Evolutionary conservation across 2,329 filamentous ascomycete genomes (phyloP), one percentile per base, ranked within the genome.

Genomic region (Polychaeton citri): DNA sequence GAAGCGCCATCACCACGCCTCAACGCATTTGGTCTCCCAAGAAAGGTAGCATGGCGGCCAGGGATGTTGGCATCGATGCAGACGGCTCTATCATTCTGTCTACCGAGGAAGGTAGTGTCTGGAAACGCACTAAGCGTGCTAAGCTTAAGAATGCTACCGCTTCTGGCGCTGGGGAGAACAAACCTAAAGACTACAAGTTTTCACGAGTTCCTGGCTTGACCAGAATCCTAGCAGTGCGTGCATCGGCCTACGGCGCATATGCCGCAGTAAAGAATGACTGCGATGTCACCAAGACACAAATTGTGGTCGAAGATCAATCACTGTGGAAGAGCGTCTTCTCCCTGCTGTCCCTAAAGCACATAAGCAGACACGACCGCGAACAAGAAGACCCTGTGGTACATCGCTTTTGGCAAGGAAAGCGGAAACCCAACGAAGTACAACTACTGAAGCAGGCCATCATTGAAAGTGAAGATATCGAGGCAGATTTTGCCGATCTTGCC

Each of bases 41-140:
- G 47, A 95, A 92, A 53, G 80, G 83, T 39, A 73, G 76, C 38
- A 79, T 80, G 76, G 86, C 86, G 3, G 87, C 84, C 19, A 74
- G 74, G 36, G 94, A 94, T 40, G 84, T 93, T 2, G 81, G 77
- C 42, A 79, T 96, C 3, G 85, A 87, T 24, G 86, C 94, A 54
- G 81, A 96, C 56, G 90, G 87, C 2, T 93, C 87, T 0, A 84
- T 98, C 45, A 92, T 98, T 37, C 76, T 98, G 43, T 88, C 85
- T 45, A 98, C 90, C 0, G 73, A 86, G 40, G 88, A 86, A 30
- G 90, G 90, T 2, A 88, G 84, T 33, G 88, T 95, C 0, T 98
- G 88, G 88, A 79, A 79, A 46, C 79, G 88, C 39, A 77, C 90
- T 35, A 85, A 84, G 51, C 74, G 90, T 41, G 69, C 73, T 18